Evolutionary conservation across 2,329 filamentous ascomycete genomes (phyloP), one percentile per base, ranked within the genome.

Genomic region (Calycina marina): DNA sequence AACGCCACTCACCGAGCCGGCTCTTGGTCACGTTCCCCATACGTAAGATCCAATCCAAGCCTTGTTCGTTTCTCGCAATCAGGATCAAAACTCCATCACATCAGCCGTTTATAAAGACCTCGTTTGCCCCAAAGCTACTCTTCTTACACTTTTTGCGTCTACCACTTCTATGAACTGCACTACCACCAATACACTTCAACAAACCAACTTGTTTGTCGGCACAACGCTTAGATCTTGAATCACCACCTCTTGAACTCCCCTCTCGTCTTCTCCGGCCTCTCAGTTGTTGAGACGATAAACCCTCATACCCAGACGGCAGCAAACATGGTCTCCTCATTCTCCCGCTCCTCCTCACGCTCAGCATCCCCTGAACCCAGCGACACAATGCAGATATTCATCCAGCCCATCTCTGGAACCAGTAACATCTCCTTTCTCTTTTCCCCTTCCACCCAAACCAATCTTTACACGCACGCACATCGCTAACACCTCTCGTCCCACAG

Each of bases 321-420:
- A 8, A 6, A 22, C 20, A 27, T 27, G 13, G 10, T 27, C 25
- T n/a, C 10, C 25, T n/a, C 13, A 13, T 8, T 13, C 13, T 27
- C 25, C 9, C 10, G 11, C 10, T 27, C 13, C 8, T 12, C 14
- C 11, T 52, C 49, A 20, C 45, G 51, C 31, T 47, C 46, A 5
- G 35, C 53, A 28, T 56, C 57, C 18, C 48, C 53, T 25, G 61
- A 67, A 32, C 45, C 14, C 58, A 62, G 36, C 47, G 54, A 30
- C 59, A 63, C 60, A 24, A 70, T 71, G 57, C 66, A 69, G 50
- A 68, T 74, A 54, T 72, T 73, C 54, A 62, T 73, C 53, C 72
- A 70, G 56, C 65, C 63, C 48, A 55, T 70, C 30, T 59, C 63
- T 20, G 69, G 68, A 43, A 60, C 63, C 52, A 72, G 69, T 73